Base-by-base conservation (phyloP, 2,329 filamentous ascomycete genomes). In the Rhynchosporium agropyri region DNA sequence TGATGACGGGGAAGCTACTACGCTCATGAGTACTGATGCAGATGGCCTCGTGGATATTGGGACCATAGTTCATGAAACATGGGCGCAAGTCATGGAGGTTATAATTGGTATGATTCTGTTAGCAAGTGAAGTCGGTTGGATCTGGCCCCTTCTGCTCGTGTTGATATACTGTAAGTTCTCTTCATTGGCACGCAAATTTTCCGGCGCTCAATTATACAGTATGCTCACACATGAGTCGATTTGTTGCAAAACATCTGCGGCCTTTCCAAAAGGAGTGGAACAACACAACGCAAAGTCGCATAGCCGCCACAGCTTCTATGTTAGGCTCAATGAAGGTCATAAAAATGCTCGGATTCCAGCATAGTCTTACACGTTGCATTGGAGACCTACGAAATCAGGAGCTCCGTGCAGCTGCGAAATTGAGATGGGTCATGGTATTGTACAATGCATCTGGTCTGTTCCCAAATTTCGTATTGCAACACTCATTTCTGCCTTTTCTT, bases 21-120 rank as follows among this genome's bases (percentile, higher is more conserved):
- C 78, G 0, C 69, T 81, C 0, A 76, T 77, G 70, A 80, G 74
- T 62, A 79, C 73, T 2, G 79, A 81, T 66, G 72, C 76, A 1
- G 74, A 76, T 12, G 72, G 69, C 58, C 67, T 80, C 0, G 73
- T 72, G 0, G 66, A 66, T 0, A 70, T 75, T 5, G 72, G 69
- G 0, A 69, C 73, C 36, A 76, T 80, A 75, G 63, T 78, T 13
- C 78, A 80, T 54, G 79, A 80, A 48, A 74, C 73, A 0, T 80
- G 78, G 77, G 79, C 76, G 0, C 73, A 78, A 13, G 43, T 75
- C 0, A n/a, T 80, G 0, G 79, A 81, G 61, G 74, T 80, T 0
- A 43, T 75, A 0, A 68, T 81, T 42, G 80, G 78, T 1, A 72
- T 79, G 2, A 53, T 61, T 6, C 70, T 81, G 58, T 65, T 82